These are phyloP conservation scores for Tylopilus intermedius DNA, from an alignment of 768 basidiomycete species.

Conservation along the genomic window DNA sequence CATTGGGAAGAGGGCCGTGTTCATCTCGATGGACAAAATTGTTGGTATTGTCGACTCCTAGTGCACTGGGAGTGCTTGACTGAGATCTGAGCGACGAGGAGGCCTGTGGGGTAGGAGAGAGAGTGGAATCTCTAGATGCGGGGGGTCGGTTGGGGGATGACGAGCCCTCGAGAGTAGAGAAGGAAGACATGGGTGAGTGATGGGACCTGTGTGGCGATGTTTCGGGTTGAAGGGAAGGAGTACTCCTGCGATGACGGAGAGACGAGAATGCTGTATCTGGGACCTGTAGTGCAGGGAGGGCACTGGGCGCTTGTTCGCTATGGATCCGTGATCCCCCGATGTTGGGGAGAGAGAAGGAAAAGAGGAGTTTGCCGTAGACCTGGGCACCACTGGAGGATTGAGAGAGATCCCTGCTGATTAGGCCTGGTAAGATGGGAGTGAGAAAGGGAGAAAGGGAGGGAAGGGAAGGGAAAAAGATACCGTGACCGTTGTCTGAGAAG, in stretches of 20 bases:
- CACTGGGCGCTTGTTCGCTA: slow-evolving; percentile 13
- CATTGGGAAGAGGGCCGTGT: slow-evolving; percentile 60
- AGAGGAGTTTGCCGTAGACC: slow-evolving; percentile 79
- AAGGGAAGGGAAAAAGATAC: slow-evolving; percentile 23
- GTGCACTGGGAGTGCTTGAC: slow-evolving; percentile 7
- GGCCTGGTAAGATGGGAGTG: slow-evolving; percentile 37
- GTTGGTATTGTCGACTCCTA: slow-evolving; percentile 1
- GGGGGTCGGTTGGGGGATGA: slow-evolving; percentile 12
- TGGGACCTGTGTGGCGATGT: slow-evolving; percentile 15
- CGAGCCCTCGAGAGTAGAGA: slow-evolving; percentile 10
- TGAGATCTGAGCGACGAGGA: slow-evolving; percentile 15
- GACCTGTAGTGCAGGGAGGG: slow-evolving; percentile 15
- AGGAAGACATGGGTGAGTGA: slow-evolving; percentile 18
- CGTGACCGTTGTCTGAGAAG: slow-evolving; percentile 43
- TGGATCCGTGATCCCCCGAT: slow-evolving; percentile 19
- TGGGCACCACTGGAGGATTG: slow-evolving; percentile 31
- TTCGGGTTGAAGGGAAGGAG: slow-evolving; percentile 20
- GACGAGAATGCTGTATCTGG: slow-evolving; percentile 10
- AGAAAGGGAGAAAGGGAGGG: not conserved
- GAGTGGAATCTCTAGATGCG: slow-evolving; percentile 14
- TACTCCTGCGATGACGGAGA: slow-evolving; percentile 20
- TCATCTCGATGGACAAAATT: slow-evolving; percentile 47
- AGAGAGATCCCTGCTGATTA: slow-evolving; percentile 61
- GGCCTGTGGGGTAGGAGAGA: slow-evolving; percentile 8
- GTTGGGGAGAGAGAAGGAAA: slow-evolving; percentile 49